Base-by-base conservation (phyloP, 805 yeast genomes). In the Nakazawaea peltata region DNA sequence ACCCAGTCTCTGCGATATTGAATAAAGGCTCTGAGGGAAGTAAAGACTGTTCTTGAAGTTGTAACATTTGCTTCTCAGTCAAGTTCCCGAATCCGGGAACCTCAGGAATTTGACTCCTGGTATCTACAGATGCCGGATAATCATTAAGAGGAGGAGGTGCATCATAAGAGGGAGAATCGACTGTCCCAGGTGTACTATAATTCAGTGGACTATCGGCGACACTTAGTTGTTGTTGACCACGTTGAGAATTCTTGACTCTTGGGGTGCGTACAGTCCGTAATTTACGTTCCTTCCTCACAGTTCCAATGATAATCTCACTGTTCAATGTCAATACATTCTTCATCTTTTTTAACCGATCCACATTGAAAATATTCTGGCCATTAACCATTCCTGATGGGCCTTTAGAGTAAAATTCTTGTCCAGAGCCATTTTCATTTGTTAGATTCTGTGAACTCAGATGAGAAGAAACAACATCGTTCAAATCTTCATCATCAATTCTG, bases 281-380 rank as follows among this genome's bases (percentile, higher is more conserved):
- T 15, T 8, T 16, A 4, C 31, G 5, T 14, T 37, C 37, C 40
- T 63, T 65, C 43, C 90, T 61, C 45, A 74, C 80, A 0, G 94
- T 86, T 3, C 97, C 97, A 19, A 87, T 68, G 16, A 84, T 65
- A 2, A 86, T 71, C 53, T 83, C 95, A 2, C 85, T 72, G 34
- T 87, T 83, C 49, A 85, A 59, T n/a, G 85, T 84, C 5, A 87
- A 63, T 15, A 86, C 86, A 50, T 87, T 83, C 45, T 77, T 77
- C 61, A 76, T 68, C 38, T 86, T 62, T 53, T 84, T 85, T 49
- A 81, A 64, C 47, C 71, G 71, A 56, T 86, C 95, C 4, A 90
- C 90, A 52, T 87, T 86, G 37, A 84, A 70, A 55, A 80, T 77
- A 17, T 43, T 36, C 5, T 23, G 4, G 7, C 13, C 15, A 22